phyloP scores from a whole-genome alignment of 805 yeast species.

The Ogataea pignaliae region DNA sequence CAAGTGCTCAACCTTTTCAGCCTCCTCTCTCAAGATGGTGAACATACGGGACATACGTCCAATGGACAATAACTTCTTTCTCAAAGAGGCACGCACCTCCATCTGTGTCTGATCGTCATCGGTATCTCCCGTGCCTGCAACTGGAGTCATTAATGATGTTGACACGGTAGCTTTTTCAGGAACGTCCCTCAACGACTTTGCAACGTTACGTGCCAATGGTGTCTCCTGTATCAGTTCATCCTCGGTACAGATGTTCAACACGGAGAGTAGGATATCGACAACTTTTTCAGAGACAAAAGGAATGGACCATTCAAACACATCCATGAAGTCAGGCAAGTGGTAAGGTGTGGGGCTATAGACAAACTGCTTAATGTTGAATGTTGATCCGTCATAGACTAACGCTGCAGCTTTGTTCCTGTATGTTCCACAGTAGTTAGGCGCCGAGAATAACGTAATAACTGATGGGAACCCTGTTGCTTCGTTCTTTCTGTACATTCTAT shows the following conservation, averaged over 20 bases:
- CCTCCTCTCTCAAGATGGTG: slow-evolving; percentile 79
- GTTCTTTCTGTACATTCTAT: slow-evolving; percentile 84
- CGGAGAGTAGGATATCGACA: slow-evolving; percentile 84
- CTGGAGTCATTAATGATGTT: neutral
- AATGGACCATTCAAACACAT: slow-evolving; percentile 92
- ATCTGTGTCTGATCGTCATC: slow-evolving; percentile 3
- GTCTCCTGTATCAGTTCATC: slow-evolving; percentile 81
- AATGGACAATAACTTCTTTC: slow-evolving; percentile 84
- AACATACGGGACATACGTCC: slow-evolving; percentile 93
- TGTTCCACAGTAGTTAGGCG: slow-evolving; percentile 88
- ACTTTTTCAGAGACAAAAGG: slow-evolving; percentile 97
- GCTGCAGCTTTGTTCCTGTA: slow-evolving; percentile 94
- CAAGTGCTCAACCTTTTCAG: slow-evolving; percentile 78
- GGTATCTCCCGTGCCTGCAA: neutral
- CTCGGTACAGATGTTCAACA: slow-evolving; percentile 88
- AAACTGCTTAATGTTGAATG: slow-evolving; percentile 92
- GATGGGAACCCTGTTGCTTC: slow-evolving; percentile 84
- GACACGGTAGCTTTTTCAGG: slow-evolving; percentile 7
- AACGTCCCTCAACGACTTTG: slow-evolving; percentile 27
- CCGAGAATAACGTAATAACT: slow-evolving; percentile 84
- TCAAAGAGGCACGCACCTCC: slow-evolving; percentile 43
- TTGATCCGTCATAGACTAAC: slow-evolving; percentile 82
- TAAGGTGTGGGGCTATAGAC: slow-evolving; percentile 89
- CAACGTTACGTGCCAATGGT: slow-evolving; percentile 41
- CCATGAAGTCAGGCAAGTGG: slow-evolving; percentile 96